A percentile compares a stretch with the other conserved stretches of the same genome.
Conservation (phyloP, 257 asterid genomes). For the Capsicum chinense region DNA sequence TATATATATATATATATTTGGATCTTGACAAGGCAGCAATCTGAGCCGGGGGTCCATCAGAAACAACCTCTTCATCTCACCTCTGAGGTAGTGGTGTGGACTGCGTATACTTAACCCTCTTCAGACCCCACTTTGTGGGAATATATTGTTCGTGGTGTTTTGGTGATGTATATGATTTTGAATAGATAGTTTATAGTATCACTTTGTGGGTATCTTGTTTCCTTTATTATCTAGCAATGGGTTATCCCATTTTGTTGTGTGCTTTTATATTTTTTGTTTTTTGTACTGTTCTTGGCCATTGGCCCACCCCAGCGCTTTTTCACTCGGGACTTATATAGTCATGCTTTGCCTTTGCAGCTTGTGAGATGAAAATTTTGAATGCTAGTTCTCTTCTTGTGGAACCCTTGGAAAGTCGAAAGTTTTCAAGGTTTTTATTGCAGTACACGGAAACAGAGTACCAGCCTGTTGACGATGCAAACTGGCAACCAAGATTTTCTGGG, state of each 20-base stretch:
- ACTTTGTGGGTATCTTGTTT: no score
- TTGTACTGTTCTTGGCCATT: not conserved
- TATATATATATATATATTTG: not conserved
- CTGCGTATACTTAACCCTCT: no score
- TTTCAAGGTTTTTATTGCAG: slow-evolving; percentile 85
- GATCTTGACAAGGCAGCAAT: not conserved
- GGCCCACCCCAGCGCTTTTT: not conserved
- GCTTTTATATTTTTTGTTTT: no score
- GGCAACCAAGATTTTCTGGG: slow-evolving; percentile 92
- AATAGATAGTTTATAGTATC: no score
- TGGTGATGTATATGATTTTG: no score
- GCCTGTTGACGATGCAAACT: slow-evolving; percentile 57
- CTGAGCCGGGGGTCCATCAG: no score
- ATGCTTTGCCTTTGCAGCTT: slow-evolving; percentile 59
- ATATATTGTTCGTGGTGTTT: no score
- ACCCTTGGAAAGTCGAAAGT: slow-evolving; percentile 83
- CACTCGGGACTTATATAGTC: slow-evolving; percentile 30
- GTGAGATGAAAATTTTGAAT: slow-evolving; percentile 75
- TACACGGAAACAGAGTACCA: slow-evolving; percentile 69
- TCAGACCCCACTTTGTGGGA: no score
- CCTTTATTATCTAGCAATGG: no score
- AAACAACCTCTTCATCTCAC: no score
- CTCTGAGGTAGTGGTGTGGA: no score
- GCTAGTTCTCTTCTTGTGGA: slow-evolving; percentile 71
- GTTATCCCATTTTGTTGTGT: no score